Evolutionary conservation across 2,329 filamentous ascomycete species (phyloP).

Genomic region (Colletotrichum sp.): DNA sequence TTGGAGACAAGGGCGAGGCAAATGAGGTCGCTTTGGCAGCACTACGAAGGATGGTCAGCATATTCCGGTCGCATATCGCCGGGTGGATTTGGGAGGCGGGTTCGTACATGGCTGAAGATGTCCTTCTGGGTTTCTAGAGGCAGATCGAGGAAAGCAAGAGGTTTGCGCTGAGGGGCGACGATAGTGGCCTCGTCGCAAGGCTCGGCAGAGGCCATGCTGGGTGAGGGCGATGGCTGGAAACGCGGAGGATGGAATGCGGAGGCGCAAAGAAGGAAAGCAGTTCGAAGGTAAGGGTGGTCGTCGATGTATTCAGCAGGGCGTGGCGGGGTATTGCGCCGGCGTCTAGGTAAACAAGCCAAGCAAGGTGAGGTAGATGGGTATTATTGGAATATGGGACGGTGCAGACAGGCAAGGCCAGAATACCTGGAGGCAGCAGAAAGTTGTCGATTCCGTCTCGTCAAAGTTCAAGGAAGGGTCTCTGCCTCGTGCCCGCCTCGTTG

Average conservation of each 20-base stretch:
- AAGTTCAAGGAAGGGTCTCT: neutral
- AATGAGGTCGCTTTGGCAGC: conserved; percentile 56
- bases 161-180: conserved; percentile 19
- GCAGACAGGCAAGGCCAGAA: neutral
- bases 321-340: neutral
- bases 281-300: neutral
- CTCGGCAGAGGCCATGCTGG: conserved; percentile 39
- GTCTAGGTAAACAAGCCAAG: neutral
- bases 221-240: neutral
- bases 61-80: neutral
- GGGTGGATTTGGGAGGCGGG: neutral
- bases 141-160: conserved; percentile 42
- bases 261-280: neutral
- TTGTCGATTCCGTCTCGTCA: neutral
- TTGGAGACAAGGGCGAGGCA: conserved; percentile 62
- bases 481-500: conserved; percentile 5
- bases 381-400: neutral
- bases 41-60: conserved; percentile 37
- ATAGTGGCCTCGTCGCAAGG: conserved; percentile 30
- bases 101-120: conserved; percentile 49
- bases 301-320: neutral
- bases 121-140: conserved; percentile 53
- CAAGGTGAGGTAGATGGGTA: neutral
- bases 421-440: neutral
- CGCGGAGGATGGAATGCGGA: neutral